Conservation (phyloP, 2,329 filamentous ascomycete species). For the Trichoderma endophyticum region DNA sequence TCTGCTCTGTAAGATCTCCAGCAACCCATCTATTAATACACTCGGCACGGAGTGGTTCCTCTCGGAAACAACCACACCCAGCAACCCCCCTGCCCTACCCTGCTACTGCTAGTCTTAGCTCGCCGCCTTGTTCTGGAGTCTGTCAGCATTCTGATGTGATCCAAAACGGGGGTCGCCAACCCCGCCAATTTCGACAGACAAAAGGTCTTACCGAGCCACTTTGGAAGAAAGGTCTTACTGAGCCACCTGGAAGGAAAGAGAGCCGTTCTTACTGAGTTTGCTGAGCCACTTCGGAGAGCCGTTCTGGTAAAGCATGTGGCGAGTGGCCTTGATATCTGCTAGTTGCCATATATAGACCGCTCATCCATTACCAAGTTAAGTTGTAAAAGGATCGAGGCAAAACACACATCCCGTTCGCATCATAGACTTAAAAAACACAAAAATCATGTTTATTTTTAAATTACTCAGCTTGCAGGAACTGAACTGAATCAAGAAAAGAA, state of each 20-base stretch:
- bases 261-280: too few relatives aligned
- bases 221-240: too few relatives aligned
- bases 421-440: background rate
- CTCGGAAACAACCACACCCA: background rate
- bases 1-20: background rate
- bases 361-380: background rate
- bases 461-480: background rate
- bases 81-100: background rate
- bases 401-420: background rate
- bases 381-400: background rate
- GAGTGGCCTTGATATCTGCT: background rate
- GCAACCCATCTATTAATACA: background rate
- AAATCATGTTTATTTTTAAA: background rate
- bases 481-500: background rate
- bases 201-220: background rate
- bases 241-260: background rate
- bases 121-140: background rate
- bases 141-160: conserved; percentile 12
- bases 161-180: background rate
- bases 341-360: background rate
- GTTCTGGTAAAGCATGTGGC: background rate
- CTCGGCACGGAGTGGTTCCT: background rate
- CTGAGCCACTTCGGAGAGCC: background rate
- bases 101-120: background rate
- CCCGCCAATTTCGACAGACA: background rate